A percentile compares a stretch with the other conserved stretches of the same genome.
These are phyloP conservation scores for Lentinula sp. DNA, from an alignment of 768 basidiomycete genomes.

Conservation along the genomic window DNA sequence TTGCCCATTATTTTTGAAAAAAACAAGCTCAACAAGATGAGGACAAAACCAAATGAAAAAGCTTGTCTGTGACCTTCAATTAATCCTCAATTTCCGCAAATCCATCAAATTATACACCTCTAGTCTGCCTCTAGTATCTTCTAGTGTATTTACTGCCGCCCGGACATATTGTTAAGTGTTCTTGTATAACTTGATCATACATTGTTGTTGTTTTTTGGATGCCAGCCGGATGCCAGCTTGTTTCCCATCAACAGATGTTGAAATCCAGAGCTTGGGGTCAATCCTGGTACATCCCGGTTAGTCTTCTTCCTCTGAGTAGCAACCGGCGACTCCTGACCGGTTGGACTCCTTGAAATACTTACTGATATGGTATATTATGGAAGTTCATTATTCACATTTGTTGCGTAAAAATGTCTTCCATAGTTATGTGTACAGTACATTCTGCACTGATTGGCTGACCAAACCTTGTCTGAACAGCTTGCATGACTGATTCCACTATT, in stretches of 20 bases:
- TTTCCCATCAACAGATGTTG: not conserved
- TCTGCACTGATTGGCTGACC: not conserved
- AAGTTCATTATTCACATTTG: not conserved
- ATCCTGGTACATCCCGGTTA: not conserved
- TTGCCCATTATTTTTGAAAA: too few relatives aligned
- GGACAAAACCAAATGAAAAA: too few relatives aligned
- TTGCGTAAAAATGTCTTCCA: not conserved
- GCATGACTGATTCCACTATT: not conserved
- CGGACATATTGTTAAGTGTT: too few relatives aligned
- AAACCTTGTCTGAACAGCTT: not conserved
- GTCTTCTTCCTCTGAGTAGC: not conserved
- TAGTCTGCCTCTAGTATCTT: too few relatives aligned
- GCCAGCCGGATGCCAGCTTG: not conserved
- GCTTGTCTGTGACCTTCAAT: too few relatives aligned
- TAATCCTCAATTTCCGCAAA: too few relatives aligned
- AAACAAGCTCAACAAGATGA: too few relatives aligned
- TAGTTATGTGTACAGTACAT: not conserved
- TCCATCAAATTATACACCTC: too few relatives aligned
- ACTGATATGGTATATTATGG: not conserved
- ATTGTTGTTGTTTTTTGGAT: too few relatives aligned
- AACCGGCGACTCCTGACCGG: not conserved
- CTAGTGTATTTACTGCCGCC: too few relatives aligned
- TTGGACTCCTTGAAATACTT: not conserved
- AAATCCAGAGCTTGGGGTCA: not conserved
- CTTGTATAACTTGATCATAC: too few relatives aligned